These are phyloP conservation scores for Flaveria brownii DNA, from an alignment of 129 eudicot species.

Conservation along the genomic window DNA sequence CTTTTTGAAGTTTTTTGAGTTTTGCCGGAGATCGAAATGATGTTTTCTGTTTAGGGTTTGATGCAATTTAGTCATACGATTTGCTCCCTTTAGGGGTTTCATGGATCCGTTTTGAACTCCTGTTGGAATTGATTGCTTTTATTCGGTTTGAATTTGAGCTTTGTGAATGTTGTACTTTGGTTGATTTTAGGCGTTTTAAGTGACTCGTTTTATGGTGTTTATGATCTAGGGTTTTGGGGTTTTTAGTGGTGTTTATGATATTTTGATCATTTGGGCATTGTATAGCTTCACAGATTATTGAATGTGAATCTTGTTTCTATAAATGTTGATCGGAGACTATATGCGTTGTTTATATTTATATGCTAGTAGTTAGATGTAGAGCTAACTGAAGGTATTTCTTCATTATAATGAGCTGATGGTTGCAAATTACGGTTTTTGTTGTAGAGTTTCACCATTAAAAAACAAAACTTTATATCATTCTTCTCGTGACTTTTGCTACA, in stretches of 20 bases:
- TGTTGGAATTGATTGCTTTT: neutral
- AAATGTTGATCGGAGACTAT: neutral
- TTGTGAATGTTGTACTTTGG: neutral
- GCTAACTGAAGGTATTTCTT: neutral
- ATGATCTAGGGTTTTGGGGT: slow-evolving; percentile 14
- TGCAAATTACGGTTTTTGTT: neutral
- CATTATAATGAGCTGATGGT: neutral
- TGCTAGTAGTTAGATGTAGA: neutral
- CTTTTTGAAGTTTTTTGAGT: neutral
- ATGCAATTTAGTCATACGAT: neutral
- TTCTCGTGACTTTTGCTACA: neutral
- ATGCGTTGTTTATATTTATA: neutral
- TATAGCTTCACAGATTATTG: neutral
- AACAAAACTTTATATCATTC: too few relatives aligned
- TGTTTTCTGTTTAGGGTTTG: neutral
- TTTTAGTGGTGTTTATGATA: neutral
- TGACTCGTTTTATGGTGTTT: neutral
- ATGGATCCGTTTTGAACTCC: too few relatives aligned
- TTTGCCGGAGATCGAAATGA: neutral
- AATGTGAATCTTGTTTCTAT: neutral
- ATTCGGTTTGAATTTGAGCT: neutral
- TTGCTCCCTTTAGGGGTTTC: neutral
- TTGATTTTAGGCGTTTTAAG: neutral
- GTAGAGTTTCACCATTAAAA: neutral
- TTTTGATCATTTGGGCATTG: neutral